Conservation (phyloP, 805 yeast species). For the Myxozyma nipponensis region DNA sequence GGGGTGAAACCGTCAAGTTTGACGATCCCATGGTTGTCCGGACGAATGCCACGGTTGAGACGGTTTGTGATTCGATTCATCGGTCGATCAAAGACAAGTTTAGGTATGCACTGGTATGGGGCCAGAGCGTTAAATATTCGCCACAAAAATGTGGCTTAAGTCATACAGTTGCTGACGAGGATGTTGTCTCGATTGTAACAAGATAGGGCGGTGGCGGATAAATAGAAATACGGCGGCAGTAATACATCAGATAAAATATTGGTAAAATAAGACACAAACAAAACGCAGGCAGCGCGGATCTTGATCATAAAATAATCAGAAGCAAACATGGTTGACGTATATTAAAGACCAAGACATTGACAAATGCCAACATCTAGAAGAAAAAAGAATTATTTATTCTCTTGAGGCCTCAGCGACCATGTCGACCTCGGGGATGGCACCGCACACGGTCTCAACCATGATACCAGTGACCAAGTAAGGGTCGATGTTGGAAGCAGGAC, state of each 20-base stretch:
- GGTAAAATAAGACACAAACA: background rate
- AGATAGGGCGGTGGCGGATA: conserved; percentile 44
- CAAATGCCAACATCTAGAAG: background rate
- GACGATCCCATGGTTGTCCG: conserved; percentile 90
- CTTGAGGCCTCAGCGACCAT: conserved; percentile 28
- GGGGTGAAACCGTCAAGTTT: conserved; percentile 79
- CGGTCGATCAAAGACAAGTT: conserved; percentile 88
- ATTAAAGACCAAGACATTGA: background rate
- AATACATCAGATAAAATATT: background rate
- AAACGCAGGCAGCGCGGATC: background rate
- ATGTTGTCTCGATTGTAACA: conserved; percentile 85
- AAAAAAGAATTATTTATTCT: conserved; percentile 13
- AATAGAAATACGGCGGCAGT: background rate
- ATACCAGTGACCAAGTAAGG: conserved; percentile 98
- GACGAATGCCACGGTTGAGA: conserved; percentile 69
- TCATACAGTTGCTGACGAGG: conserved; percentile 85
- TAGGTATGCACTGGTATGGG: conserved; percentile 96
- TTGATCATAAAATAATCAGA: background rate
- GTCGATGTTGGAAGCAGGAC: conserved; percentile 99
- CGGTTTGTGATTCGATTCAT: conserved; percentile 87
- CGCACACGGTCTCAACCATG: conserved; percentile 82
- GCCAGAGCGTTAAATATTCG: conserved; percentile 87
- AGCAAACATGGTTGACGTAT: background rate
- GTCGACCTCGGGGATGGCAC: conserved; percentile 25
- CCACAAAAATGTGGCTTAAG: conserved; percentile 94